phyloP scores from a whole-genome alignment of 257 asterid species.

The Solanum piurae region DNA sequence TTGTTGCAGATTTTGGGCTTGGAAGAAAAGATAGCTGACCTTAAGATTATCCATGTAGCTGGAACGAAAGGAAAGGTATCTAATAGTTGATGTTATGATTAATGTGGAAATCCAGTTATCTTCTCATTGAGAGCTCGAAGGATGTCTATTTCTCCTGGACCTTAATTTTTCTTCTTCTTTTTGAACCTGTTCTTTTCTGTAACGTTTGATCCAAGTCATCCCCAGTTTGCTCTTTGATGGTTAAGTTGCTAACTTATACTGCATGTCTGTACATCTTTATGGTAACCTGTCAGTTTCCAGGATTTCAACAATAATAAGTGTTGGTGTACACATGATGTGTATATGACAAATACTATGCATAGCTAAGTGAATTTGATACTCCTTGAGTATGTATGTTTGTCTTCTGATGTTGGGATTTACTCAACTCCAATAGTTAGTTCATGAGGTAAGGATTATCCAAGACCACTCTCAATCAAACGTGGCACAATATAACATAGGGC shows the following conservation, averaged over 20 bases:
- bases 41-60: constrained; percentile 75
- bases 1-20: constrained; percentile 61
- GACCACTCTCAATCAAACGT: background rate
- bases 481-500: background rate
- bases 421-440: background rate
- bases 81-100: background rate
- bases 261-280: background rate
- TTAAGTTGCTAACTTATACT: background rate
- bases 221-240: background rate
- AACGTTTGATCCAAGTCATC: background rate
- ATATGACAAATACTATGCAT: background rate
- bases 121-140: background rate
- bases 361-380: background rate
- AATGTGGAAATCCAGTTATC: background rate
- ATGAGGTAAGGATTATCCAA: background rate
- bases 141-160: background rate
- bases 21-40: constrained; percentile 47
- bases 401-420: background rate
- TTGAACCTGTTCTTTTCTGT: background rate
- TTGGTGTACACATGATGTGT: background rate
- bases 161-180: background rate
- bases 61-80: constrained; percentile 95
- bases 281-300: background rate
- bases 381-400: background rate
- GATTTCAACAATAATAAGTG: background rate